These are phyloP conservation scores for Pseudozyma sp. DNA, from an alignment of 1,284 basidiomycete genomes.

Conservation along the genomic window DNA sequence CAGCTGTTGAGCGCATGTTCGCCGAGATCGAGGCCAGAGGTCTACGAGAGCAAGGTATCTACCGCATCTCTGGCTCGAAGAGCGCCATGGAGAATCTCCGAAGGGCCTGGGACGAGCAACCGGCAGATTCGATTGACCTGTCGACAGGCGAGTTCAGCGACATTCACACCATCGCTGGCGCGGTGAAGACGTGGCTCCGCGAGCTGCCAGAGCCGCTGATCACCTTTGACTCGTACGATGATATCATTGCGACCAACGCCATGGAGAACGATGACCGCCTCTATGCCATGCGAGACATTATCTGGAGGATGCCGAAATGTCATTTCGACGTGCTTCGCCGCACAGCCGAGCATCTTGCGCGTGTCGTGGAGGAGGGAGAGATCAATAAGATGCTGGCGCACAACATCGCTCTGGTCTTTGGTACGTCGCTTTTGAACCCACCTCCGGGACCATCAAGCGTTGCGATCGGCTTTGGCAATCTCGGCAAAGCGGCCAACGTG, in stretches of 20 bases:
- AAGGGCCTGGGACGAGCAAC: slow-evolving; percentile 49
- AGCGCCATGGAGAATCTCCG: slow-evolving; percentile 60
- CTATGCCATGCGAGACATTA: slow-evolving; percentile 61
- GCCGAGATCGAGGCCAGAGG: slow-evolving; percentile 66
- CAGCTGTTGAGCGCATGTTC: slow-evolving; percentile 64
- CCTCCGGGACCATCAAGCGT: slow-evolving; percentile 57
- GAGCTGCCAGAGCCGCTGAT: slow-evolving; percentile 68
- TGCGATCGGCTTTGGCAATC: slow-evolving; percentile 58
- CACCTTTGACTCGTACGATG: slow-evolving; percentile 65
- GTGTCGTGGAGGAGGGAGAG: slow-evolving; percentile 59
- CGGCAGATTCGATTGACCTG: slow-evolving; percentile 55
- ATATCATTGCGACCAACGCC: slow-evolving; percentile 62
- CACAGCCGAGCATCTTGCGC: slow-evolving; percentile 60
- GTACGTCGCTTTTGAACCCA: slow-evolving; percentile 66
- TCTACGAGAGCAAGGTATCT: slow-evolving; percentile 67
- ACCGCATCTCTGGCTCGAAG: slow-evolving; percentile 67
- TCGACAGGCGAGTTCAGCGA: slow-evolving; percentile 61
- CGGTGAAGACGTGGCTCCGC: slow-evolving; percentile 66
- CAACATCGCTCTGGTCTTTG: slow-evolving; percentile 68
- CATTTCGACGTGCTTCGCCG: slow-evolving; percentile 65
- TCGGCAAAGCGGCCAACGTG: slow-evolving; percentile 66
- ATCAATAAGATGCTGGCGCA: slow-evolving; percentile 67
- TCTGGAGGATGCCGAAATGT: slow-evolving; percentile 62
- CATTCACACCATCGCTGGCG: slow-evolving; percentile 65
- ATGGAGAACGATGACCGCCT: slow-evolving; percentile 64